A percentile compares a stretch with the other conserved stretches of the same genome.
These are phyloP conservation scores for Pinus albicaulis DNA, from an alignment of 75 land plant species.

Conservation along the genomic window DNA sequence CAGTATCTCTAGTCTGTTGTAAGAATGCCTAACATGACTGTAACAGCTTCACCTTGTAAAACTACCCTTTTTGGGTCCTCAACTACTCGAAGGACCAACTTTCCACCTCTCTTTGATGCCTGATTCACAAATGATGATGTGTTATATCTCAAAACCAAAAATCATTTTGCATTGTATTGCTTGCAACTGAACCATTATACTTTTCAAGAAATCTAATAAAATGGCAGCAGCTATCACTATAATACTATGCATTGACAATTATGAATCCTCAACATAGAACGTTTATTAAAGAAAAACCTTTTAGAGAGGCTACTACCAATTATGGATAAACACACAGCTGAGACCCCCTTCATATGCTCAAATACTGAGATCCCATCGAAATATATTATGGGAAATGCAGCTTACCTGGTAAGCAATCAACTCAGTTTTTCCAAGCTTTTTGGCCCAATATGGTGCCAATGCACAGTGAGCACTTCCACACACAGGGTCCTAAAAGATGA, in stretches of 20 bases:
- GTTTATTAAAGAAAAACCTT: background rate
- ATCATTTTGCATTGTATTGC: background rate
- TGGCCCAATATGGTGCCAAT: conserved; percentile 76
- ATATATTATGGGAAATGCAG: background rate
- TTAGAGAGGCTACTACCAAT: background rate
- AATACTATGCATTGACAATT: background rate
- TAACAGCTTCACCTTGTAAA: conserved; percentile 57
- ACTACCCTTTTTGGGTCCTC: conserved; percentile 39
- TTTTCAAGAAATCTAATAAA: background rate
- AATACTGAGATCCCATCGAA: background rate
- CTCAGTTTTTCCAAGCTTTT: conserved; percentile 59
- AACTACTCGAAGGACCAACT: conserved; percentile 40
- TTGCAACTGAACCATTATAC: background rate
- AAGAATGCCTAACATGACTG: conserved; percentile 58
- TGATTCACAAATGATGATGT: conserved; percentile 5
- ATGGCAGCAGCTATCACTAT: background rate
- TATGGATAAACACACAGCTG: background rate
- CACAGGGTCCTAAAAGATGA: conserved; percentile 68
- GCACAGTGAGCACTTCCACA: conserved; percentile 97
- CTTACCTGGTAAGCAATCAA: conserved; percentile 66
- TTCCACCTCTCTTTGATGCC: conserved; percentile 76
- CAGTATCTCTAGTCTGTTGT: conserved; percentile 10
- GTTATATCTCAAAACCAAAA: background rate
- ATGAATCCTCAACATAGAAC: background rate
- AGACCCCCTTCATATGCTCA: conserved; percentile 2